These are phyloP conservation scores for Ogataea hybrid DNA, from an alignment of 1,139 yeast species.

Conservation along the genomic window DNA sequence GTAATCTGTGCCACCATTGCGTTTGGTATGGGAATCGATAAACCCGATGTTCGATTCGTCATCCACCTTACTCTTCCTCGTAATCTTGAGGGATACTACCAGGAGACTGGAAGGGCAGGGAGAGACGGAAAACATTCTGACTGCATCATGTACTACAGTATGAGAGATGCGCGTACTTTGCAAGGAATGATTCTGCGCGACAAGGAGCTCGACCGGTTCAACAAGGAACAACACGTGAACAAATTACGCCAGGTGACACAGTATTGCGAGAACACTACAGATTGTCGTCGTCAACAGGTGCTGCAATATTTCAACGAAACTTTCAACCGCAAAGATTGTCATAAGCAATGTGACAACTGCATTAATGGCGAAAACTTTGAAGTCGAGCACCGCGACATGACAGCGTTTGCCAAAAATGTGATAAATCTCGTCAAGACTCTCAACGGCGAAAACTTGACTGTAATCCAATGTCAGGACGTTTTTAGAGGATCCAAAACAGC, in stretches of 20 bases:
- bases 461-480: constrained; percentile 79
- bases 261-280: constrained; percentile 88
- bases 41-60: constrained; percentile 91
- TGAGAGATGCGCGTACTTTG: constrained; percentile 71
- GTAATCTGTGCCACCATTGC: constrained; percentile 97
- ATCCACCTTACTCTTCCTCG: constrained; percentile 88
- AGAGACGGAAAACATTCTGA: constrained; percentile 84
- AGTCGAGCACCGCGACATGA: constrained; percentile 61
- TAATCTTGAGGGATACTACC: constrained; percentile 92
- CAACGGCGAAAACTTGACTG: constrained; percentile 63
- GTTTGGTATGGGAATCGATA: constrained; percentile 98
- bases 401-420: constrained; percentile 59
- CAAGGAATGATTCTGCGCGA: constrained; percentile 80
- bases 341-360: constrained; percentile 85
- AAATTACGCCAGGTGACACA: constrained; percentile 83
- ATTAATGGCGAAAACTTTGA: constrained; percentile 44
- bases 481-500: constrained; percentile 71
- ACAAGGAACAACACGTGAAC: constrained; percentile 74
- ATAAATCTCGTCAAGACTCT: constrained; percentile 56
- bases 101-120: constrained; percentile 99
- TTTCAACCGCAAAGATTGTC: constrained; percentile 67
- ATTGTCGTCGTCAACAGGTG: constrained; percentile 87
- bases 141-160: constrained; percentile 79
- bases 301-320: constrained; percentile 85
- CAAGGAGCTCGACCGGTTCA: constrained; percentile 57